These are phyloP conservation scores for Onygena corvina DNA, from an alignment of 2,329 filamentous ascomycete genomes.

Conservation along the genomic window DNA sequence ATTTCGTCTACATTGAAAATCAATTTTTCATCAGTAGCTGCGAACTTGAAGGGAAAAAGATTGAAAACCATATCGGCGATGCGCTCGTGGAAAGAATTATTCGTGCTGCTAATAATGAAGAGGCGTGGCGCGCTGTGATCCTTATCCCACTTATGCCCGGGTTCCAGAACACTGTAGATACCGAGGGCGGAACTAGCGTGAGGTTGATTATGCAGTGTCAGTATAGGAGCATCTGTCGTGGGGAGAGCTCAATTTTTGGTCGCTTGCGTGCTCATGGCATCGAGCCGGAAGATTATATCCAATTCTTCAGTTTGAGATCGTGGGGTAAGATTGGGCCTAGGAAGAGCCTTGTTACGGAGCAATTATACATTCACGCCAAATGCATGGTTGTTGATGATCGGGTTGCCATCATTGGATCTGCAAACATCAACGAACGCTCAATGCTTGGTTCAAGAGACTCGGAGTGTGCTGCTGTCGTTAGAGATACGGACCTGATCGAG, in stretches of 20 bases:
- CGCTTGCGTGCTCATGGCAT: slow-evolving; percentile 62
- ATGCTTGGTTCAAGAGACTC: slow-evolving; percentile 76
- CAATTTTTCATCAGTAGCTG: slow-evolving; percentile 87
- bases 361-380: slow-evolving; percentile 91
- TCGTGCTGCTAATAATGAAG: slow-evolving; percentile 62
- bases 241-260: slow-evolving; percentile 79
- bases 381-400: slow-evolving; percentile 69
- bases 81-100: slow-evolving; percentile 88
- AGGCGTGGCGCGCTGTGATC: slow-evolving; percentile 85
- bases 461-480: slow-evolving; percentile 76
- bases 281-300: slow-evolving; percentile 69
- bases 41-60: slow-evolving; percentile 70
- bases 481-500: slow-evolving; percentile 60
- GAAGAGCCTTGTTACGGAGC: slow-evolving; percentile 64
- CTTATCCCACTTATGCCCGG: slow-evolving; percentile 85
- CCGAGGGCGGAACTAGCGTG: slow-evolving; percentile 72
- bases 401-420: slow-evolving; percentile 67
- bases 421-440: slow-evolving; percentile 58
- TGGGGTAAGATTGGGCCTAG: slow-evolving; percentile 89
- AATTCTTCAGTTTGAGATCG: slow-evolving; percentile 84
- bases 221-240: slow-evolving; percentile 88
- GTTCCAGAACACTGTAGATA: slow-evolving; percentile 80
- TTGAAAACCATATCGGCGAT: slow-evolving; percentile 75
- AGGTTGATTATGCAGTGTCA: slow-evolving; percentile 97
- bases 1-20: slow-evolving; percentile 96